These are phyloP conservation scores for Colletotrichum orchidophilum DNA, from an alignment of 2,329 filamentous ascomycete genomes.

Conservation along the genomic window DNA sequence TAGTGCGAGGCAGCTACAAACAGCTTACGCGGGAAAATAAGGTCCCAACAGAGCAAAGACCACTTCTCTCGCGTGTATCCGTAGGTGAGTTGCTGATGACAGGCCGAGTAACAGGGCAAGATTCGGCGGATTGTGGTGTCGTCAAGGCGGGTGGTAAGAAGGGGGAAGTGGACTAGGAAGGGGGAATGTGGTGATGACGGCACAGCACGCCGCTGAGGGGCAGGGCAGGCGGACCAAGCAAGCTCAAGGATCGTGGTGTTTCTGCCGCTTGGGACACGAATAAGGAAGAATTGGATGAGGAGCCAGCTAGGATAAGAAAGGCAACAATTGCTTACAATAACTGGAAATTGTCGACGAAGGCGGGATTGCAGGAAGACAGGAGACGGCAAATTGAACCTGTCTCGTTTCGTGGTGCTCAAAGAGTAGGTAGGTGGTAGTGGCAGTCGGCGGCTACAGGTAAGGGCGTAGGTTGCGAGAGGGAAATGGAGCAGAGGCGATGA, in stretches of 20 bases:
- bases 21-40: background rate
- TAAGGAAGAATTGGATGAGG: background rate
- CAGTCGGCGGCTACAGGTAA: slow-evolving; percentile 4
- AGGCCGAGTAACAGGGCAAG: slow-evolving; percentile 24
- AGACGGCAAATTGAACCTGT: background rate
- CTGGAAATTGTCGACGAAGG: slow-evolving; percentile 22
- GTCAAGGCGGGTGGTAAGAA: slow-evolving; percentile 4
- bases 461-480: background rate
- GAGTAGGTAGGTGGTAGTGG: too few relatives aligned
- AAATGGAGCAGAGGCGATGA: slow-evolving; percentile 8
- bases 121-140: slow-evolving; percentile 8
- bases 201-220: slow-evolving; percentile 34
- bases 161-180: slow-evolving; percentile 19
- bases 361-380: slow-evolving; percentile 7
- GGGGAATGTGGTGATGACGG: slow-evolving; percentile 34
- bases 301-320: slow-evolving; percentile 7
- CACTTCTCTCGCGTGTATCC: slow-evolving; percentile 16
- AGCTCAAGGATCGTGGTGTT: slow-evolving; percentile 31
- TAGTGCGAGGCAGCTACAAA: slow-evolving; percentile 29
- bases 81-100: slow-evolving; percentile 26
- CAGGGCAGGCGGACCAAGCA: slow-evolving; percentile 27
- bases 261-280: slow-evolving; percentile 17
- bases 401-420: background rate
- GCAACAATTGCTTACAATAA: slow-evolving; percentile 26
- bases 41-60: slow-evolving; percentile 17